Base-by-base conservation (phyloP, 768 basidiomycete genomes). In the Mycena albidolilacea region DNA sequence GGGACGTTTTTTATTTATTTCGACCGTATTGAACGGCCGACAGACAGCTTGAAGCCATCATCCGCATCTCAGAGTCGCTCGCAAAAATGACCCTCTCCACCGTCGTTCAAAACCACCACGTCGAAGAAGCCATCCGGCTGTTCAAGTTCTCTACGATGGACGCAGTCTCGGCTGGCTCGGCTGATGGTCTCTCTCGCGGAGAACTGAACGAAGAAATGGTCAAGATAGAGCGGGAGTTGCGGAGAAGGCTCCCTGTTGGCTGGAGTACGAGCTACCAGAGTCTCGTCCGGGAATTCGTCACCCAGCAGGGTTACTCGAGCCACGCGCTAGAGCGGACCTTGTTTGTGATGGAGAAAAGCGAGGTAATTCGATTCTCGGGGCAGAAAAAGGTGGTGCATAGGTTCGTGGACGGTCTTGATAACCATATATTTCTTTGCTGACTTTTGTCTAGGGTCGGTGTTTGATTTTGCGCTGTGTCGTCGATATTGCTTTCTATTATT, bases 131-230 rank as follows among this genome's bases (percentile, higher is more conserved):
- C 7, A 98, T 99, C 77, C 93, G 98, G 11, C 83, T 99, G 52
- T 99, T 99, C 92, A 99, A 97, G 79, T 97, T 92, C 84, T 98
- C 97, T 10, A 99, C 98, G 3, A 99, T 99, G 97, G 97, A 99
- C 80, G 98, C 98, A 35, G 97, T 99, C 37, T 93, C 95, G 14
- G 96, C 97, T 0, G 97, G 98, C 14, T 93, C 95, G 41, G 92
- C 93, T 19, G 98, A 99, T 77, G 98, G 98, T 0, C 85, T 99
- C 70, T 95, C 96, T 15, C 90, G 97, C 54, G 92, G 93, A 5
- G 96, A 97, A 77, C 84, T 99, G 48, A 97, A 97, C 80, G 97
- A 97, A 66, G 97, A 99, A 84, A 96, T 98, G 88, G 85, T 87
- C 39, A 88, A 89, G 75, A 98, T 99, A 76, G 97, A 97, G 80